phyloP scores from a whole-genome alignment of 768 basidiomycete species.

The Rhizopogon sp. region DNA sequence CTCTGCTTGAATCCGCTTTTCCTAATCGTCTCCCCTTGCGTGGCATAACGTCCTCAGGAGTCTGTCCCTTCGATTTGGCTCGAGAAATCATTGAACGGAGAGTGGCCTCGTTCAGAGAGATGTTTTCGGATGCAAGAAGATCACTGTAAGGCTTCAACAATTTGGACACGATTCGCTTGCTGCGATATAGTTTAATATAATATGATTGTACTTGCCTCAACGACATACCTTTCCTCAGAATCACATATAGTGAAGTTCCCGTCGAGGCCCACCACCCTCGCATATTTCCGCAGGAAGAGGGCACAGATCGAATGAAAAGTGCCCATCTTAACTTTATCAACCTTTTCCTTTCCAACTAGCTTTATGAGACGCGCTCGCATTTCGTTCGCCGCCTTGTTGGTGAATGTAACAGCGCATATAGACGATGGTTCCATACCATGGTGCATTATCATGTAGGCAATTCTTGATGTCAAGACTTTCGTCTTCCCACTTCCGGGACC shows the following conservation, averaged over 20 bases:
- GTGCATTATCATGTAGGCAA: slow-evolving; percentile 57
- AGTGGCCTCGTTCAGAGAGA: slow-evolving; percentile 49
- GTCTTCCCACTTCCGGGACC: slow-evolving; percentile 80
- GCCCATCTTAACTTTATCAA: slow-evolving; percentile 57
- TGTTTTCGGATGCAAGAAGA: slow-evolving; percentile 38
- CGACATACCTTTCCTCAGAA: slow-evolving; percentile 63
- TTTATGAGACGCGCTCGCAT: slow-evolving; percentile 68
- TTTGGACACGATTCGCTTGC: slow-evolving; percentile 62
- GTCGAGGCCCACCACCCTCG: slow-evolving; percentile 48
- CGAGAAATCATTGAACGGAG: slow-evolving; percentile 66
- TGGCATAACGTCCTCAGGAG: slow-evolving; percentile 41
- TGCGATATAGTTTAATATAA: slow-evolving; percentile 20
- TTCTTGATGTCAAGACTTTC: slow-evolving; percentile 63
- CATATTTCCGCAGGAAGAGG: slow-evolving; percentile 63
- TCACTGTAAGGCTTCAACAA: slow-evolving; percentile 55
- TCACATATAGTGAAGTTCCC: slow-evolving; percentile 83
- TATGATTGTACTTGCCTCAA: neutral
- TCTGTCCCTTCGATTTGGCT: slow-evolving; percentile 57
- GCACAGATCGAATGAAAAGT: slow-evolving; percentile 81
- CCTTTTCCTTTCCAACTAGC: slow-evolving; percentile 58
- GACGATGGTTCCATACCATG: slow-evolving; percentile 47
- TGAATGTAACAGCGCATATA: slow-evolving; percentile 83
- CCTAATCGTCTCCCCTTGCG: slow-evolving; percentile 1
- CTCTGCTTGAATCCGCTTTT: slow-evolving; percentile 5
- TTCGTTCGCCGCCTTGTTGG: slow-evolving; percentile 87